Evolutionary conservation across 2,329 filamentous ascomycete genomes (phyloP), one percentile per base, ranked within the genome.

Genomic region (Aspergillus tamarii): DNA sequence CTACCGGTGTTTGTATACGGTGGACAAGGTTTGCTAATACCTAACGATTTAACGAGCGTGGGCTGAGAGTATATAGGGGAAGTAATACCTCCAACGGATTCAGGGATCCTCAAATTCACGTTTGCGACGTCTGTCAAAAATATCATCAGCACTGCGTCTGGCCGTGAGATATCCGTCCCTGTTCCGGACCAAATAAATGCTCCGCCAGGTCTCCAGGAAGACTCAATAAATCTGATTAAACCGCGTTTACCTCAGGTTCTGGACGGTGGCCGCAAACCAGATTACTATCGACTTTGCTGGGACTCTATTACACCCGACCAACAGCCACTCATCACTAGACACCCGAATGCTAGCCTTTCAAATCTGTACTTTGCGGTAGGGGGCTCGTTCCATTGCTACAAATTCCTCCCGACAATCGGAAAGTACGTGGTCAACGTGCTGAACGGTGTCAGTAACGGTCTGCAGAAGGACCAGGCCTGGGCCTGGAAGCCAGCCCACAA

Each of bases 381-480:
- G 14, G 88, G 88, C 1, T 89, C 86, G 14, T 88, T 89, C 66
- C 88, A 90, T 71, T 84, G 84, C 34, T 89, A 85, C 83, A 89
- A 90, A 73, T 89, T 91, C 70, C 77, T 90, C 30, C 87, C 87
- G 0, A 84, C 84, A 28, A 84, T 88, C 66, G 87, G 88, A 4
- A 83, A 85, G 63, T 89, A 89, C 52, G 74, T 79, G n/a, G 71
- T 64, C 19, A 77, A 72, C 50, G 63, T 70, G n/a, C 48, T 72
- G 57, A 64, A 64, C 60, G 83, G 82, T 74, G 82, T 73, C 76
- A 77, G 72, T 74, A 80, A 69, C 73, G 79, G 74, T 70, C 71
- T 57, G 75, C 81, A 72, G 75, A 80, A 69, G 57, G 67, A 73
- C 59, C 36, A 63, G n/a, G 66, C 63, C 10, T 74, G 69, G 70